Evolutionary conservation across 768 basidiomycete genomes (phyloP).

Genomic region (Harrya chromipes): DNA sequence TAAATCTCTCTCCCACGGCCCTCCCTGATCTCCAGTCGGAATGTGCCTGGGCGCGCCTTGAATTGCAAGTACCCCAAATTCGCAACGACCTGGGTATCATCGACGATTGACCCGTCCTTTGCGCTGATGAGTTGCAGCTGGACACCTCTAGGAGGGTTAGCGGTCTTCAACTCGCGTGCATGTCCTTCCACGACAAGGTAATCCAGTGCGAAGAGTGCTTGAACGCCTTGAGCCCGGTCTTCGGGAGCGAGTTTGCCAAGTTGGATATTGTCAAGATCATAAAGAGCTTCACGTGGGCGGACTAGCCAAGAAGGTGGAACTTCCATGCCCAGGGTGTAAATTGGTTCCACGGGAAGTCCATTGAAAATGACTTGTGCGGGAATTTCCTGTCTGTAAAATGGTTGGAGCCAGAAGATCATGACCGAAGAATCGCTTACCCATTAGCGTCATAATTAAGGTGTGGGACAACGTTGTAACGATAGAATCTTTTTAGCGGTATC

Average conservation of each 20-base stretch:
- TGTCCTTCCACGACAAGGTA: conserved; percentile 94
- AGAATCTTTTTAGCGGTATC: conserved; percentile 92
- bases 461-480: conserved; percentile 69
- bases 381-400: conserved; percentile 50
- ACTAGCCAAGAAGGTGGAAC: conserved; percentile 92
- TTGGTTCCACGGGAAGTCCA: conserved; percentile 76
- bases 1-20: conserved; percentile 83
- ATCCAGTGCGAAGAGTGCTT: conserved; percentile 84
- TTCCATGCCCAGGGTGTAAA: conserved; percentile 94
- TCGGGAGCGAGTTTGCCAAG: conserved; percentile 59
- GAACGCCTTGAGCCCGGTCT: conserved; percentile 52
- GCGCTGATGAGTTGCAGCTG: conserved; percentile 75
- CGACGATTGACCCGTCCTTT: conserved; percentile 45
- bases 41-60: conserved; percentile 88
- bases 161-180: conserved; percentile 67
- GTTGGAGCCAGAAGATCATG: not conserved
- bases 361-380: conserved; percentile 61
- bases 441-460: conserved; percentile 59
- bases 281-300: conserved; percentile 79
- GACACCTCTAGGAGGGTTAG: conserved; percentile 80
- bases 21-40: conserved; percentile 74
- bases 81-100: conserved; percentile 89
- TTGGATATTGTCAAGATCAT: conserved; percentile 96
- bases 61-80: conserved; percentile 97
- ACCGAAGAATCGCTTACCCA: conserved; percentile 45